A percentile compares a stretch with the other conserved stretches of the same genome.
phyloP scores from a whole-genome alignment of 331 rosid species.

The Saraca asoca region DNA sequence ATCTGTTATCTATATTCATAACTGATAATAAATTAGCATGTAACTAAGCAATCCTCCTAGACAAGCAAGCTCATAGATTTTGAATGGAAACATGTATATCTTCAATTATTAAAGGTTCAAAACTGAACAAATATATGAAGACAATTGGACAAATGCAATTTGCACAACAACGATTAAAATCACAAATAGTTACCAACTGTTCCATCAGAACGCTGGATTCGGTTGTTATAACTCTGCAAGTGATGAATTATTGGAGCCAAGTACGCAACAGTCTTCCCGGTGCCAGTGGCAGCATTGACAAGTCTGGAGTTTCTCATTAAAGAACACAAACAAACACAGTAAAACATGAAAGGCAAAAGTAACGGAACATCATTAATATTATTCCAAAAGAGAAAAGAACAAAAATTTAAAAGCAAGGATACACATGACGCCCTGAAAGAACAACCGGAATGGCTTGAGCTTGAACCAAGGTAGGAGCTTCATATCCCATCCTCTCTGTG shows the following conservation, averaged over 20 bases:
- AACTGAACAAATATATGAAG: constrained; percentile 12
- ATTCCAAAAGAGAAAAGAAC: background rate
- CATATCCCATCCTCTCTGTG: constrained; percentile 49
- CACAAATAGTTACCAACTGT: constrained; percentile 59
- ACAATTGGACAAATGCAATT: background rate
- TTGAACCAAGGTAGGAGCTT: constrained; percentile 52
- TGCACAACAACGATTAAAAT: background rate
- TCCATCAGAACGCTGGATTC: constrained; percentile 77
- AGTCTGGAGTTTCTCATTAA: constrained; percentile 55
- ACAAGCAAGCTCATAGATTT: background rate
- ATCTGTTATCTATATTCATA: constrained; percentile 6
- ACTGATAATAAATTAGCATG: too few species aligned
- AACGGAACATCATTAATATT: background rate
- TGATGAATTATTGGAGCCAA: constrained; percentile 83
- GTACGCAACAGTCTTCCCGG: constrained; percentile 86
- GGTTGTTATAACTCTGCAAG: constrained; percentile 54
- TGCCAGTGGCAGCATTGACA: constrained; percentile 89
- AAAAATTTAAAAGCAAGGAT: constrained; percentile 35
- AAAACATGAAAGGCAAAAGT: background rate
- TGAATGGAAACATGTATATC: background rate
- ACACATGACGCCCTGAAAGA: constrained; percentile 52
- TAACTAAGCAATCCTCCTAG: background rate
- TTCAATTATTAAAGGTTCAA: background rate
- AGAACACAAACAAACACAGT: constrained; percentile 33
- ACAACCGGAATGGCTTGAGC: constrained; percentile 55